phyloP scores from a whole-genome alignment of 306 rosid species.

The Pyrus bretschneideri region DNA sequence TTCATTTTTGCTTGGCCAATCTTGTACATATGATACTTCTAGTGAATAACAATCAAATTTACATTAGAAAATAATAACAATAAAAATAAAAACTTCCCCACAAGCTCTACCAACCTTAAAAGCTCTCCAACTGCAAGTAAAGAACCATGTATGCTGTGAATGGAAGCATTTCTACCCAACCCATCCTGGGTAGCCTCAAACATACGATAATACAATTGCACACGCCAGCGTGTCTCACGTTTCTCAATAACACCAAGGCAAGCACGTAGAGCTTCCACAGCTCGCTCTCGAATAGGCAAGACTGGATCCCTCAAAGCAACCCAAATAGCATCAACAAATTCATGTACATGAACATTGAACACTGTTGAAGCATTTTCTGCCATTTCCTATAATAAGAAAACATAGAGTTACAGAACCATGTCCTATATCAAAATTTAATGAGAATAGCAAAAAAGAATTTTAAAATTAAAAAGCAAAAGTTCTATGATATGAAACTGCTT shows the following conservation, averaged over 20 bases:
- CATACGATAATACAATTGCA: constrained; percentile 97
- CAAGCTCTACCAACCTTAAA: constrained; percentile 60
- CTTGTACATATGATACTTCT: background rate
- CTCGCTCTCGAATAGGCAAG: constrained; percentile 86
- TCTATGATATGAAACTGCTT: background rate
- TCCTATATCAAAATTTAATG: background rate
- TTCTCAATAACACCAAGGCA: constrained; percentile 91
- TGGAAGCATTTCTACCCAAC: constrained; percentile 87
- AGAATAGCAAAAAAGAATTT: background rate
- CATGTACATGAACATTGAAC: constrained; percentile 94
- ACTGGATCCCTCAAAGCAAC: constrained; percentile 93
- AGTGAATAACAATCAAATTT: background rate
- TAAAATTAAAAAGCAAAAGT: background rate
- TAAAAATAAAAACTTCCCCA: constrained; percentile 10
- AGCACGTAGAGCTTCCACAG: constrained; percentile 97
- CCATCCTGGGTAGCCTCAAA: constrained; percentile 98
- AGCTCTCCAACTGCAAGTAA: constrained; percentile 99
- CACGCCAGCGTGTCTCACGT: constrained; percentile 99
- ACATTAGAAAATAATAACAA: background rate
- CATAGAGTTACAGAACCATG: background rate
- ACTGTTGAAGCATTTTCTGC: constrained; percentile 98
- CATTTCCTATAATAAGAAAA: constrained; percentile 63
- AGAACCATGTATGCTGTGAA: constrained; percentile 97
- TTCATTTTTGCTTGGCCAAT: background rate
- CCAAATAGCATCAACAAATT: constrained; percentile 97